Evolutionary conservation across 2,329 filamentous ascomycete species (phyloP), one percentile per base, ranked within the genome.

Genomic region (Cladophialophora psammophila): DNA sequence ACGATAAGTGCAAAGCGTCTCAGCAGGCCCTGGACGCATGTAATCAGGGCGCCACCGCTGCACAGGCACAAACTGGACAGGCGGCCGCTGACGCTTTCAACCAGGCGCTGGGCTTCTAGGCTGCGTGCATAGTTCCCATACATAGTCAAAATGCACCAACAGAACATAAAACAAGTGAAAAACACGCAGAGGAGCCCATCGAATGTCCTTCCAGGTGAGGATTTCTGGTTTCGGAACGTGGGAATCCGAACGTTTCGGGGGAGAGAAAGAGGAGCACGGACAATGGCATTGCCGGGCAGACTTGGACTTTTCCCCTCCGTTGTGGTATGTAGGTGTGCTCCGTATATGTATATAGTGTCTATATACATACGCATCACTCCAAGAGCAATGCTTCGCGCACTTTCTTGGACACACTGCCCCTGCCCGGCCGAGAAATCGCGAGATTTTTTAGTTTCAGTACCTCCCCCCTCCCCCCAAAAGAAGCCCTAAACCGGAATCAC

Each of bases 1-100:
- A 73, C 36, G 78, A 74, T 54, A 66, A 74, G 12, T 80, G 78
- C 69, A 75, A 77, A 31, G 78, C 78, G 1, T 60, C 72, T 4
- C 72, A 72, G n/a, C 74, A 70, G 35, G 57, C 68, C 18, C 50
- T 64, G n/a, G 59, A 61, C 34, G 62, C 59, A 31, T 68, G 66
- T 50, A 64, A 64, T 15, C 32, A 56, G 32, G 68, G 57, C 8
- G 64, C 66, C 18, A 32, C 55, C 15, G 60, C 59, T 1, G 66
- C 68, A 31, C 48, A 66, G 26, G 66, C 34, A 10, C 26, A 42
- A 35, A 66, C 66, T 6, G 68, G 68, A 13, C 68, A 70, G 42
- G 68, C 63, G 8, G 67, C 67, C 15, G 67, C 66, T 15, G 66
- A 68, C 52, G 66, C 63, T 3, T 68, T 68, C 54, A 68, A 68